Conservation (phyloP, 2,329 filamentous ascomycete genomes). For the Stachybotrys echinatus region DNA sequence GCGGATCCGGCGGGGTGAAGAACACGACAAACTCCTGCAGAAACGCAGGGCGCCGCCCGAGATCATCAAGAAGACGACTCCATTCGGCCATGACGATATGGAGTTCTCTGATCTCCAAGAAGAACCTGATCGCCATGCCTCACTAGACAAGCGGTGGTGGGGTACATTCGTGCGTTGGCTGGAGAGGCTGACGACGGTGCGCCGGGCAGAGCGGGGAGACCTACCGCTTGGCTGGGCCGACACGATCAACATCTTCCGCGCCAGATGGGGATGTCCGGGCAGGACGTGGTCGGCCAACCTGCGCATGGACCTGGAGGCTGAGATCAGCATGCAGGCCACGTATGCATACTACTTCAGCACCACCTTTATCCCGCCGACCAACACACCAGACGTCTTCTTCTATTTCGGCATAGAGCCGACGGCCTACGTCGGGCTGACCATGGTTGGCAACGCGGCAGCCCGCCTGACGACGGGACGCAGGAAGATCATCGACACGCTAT, state of each 20-base stretch:
- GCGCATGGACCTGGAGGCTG: constrained; percentile 6
- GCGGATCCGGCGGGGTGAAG: too few relatives aligned
- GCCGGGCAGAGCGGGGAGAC: constrained; percentile 5
- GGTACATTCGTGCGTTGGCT: constrained; percentile 11
- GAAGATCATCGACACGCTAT: constrained; percentile 8
- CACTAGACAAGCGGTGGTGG: constrained; percentile 10
- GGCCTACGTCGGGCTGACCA: constrained; percentile 3
- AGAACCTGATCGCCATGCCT: too few relatives aligned
- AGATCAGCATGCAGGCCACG: constrained; percentile 6
- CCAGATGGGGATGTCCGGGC: constrained; percentile 2
- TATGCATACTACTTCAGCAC: constrained; percentile 12
- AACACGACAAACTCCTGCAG: too few relatives aligned
- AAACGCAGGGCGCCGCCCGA: too few relatives aligned
- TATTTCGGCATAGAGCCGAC: constrained; percentile 7
- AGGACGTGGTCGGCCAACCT: constrained; percentile 5
- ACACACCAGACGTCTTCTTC: constrained; percentile 6
- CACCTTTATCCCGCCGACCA: constrained; percentile 6
- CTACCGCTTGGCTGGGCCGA: constrained; percentile 6
- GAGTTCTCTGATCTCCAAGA: too few relatives aligned
- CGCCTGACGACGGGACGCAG: constrained; percentile 1
- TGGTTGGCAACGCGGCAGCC: constrained; percentile 6
- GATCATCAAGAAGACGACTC: too few relatives aligned
- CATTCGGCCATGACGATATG: too few relatives aligned
- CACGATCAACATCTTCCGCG: constrained; percentile 6
- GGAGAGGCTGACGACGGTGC: constrained; percentile 8